Conservation (phyloP, 176 grass and related monocot genomes). For the Lolium perenne region DNA sequence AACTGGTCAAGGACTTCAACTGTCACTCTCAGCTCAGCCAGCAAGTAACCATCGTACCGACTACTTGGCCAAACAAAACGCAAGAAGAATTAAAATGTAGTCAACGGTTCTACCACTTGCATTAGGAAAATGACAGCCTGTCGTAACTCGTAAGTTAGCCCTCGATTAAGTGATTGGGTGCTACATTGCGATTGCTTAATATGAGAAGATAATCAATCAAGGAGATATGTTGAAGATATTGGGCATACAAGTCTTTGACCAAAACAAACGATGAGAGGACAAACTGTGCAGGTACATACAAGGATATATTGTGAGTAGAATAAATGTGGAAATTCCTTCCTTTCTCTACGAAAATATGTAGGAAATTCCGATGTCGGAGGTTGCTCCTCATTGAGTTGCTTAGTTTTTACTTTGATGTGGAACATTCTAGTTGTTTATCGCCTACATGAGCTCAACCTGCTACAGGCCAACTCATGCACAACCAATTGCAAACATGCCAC, state of each 20-base stretch:
- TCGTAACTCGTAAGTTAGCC: not conserved
- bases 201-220: not conserved
- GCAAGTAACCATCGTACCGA: slow-evolving; percentile 8
- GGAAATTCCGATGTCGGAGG: slow-evolving; percentile 8
- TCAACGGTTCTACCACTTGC: slow-evolving; percentile 47
- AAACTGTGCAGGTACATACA: slow-evolving; percentile 1
- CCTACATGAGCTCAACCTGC: slow-evolving; percentile 16
- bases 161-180: slow-evolving; percentile 24
- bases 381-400: not conserved
- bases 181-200: not conserved
- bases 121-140: slow-evolving; percentile 20
- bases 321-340: too few species aligned
- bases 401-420: not conserved
- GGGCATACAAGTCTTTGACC: slow-evolving; percentile 27
- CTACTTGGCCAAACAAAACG: not conserved
- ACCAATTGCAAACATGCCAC: not conserved
- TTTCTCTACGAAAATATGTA: not conserved
- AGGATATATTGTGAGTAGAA: not conserved
- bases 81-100: not conserved
- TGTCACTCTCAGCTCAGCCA: slow-evolving; percentile 7
- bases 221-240: slow-evolving; percentile 23
- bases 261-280: not conserved
- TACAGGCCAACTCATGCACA: not conserved
- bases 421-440: slow-evolving; percentile 32
- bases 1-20: slow-evolving; percentile 48